Conservation (phyloP, 106 monocot genomes). For the Chionographis japonica region DNA sequence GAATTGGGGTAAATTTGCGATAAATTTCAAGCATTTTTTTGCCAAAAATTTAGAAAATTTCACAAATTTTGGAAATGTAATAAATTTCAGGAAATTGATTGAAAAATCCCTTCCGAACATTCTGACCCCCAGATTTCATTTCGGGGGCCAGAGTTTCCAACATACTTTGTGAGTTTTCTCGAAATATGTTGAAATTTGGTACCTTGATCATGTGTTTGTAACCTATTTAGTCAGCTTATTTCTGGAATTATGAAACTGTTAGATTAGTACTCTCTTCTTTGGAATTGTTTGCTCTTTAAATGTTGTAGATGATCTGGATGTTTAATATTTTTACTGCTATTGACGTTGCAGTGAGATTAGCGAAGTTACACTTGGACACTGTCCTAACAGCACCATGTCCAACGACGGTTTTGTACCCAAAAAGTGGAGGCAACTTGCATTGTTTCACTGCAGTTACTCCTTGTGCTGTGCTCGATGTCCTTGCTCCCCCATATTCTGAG, state of each 20-base stretch:
- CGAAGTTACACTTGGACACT: conserved; percentile 61
- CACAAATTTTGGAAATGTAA: too few species aligned
- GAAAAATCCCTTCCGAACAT: too few species aligned
- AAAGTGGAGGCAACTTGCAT: conserved; percentile 87
- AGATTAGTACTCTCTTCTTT: not conserved
- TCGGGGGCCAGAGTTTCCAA: too few species aligned
- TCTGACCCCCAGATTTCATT: too few species aligned
- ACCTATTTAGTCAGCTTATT: not conserved
- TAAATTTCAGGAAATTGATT: too few species aligned
- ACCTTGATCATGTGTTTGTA: not conserved
- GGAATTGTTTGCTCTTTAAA: not conserved
- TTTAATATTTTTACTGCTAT: not conserved
- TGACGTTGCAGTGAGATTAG: conserved; percentile 62
- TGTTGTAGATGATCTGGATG: not conserved
- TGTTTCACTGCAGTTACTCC: conserved; percentile 89
- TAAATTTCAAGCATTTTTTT: too few species aligned
- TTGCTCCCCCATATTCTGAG: conserved; percentile 89
- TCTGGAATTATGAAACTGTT: too few species aligned
- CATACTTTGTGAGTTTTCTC: too few species aligned
- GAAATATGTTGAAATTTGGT: too few species aligned
- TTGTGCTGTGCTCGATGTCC: conserved; percentile 90
- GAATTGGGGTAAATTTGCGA: too few species aligned
- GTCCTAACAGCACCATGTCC: conserved; percentile 74
- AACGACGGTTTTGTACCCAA: conserved; percentile 77
- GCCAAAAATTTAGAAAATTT: too few species aligned